Percentiles rank a stretch among this genome's conserved stretches.
Conservation (phyloP, 805 yeast genomes). For the Yamadazyma nakazawae region DNA sequence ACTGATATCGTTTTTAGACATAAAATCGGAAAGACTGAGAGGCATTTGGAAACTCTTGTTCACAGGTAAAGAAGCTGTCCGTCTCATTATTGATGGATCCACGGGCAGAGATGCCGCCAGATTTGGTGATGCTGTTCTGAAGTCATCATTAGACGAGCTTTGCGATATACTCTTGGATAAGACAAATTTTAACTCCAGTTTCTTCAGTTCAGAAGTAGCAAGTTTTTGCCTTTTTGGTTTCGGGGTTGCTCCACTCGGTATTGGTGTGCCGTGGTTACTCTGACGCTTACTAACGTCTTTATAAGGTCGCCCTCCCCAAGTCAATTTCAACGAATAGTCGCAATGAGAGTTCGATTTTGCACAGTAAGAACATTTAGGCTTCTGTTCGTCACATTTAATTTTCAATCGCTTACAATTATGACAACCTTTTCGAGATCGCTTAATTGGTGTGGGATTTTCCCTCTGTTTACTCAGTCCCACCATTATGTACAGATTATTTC, state of each 20-base stretch:
- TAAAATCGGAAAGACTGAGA: slow-evolving; percentile 8
- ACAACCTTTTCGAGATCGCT: slow-evolving; percentile 48
- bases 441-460: slow-evolving; percentile 4
- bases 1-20: not conserved
- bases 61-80: not conserved
- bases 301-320: slow-evolving; percentile 76
- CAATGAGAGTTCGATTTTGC: slow-evolving; percentile 44
- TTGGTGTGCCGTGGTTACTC: not conserved
- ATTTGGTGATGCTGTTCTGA: not conserved
- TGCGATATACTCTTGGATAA: not conserved
- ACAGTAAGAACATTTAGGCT: slow-evolving; percentile 63
- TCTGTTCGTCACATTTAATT: slow-evolving; percentile 66
- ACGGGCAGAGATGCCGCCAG: not conserved
- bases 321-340: slow-evolving; percentile 60
- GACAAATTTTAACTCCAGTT: slow-evolving; percentile 1
- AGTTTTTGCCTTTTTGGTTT: not conserved
- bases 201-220: not conserved
- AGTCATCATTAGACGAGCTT: not conserved
- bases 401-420: slow-evolving; percentile 58
- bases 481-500: not conserved
- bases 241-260: not conserved
- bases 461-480: not conserved
- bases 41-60: not conserved
- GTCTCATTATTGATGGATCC: not conserved
- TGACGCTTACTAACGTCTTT: slow-evolving; percentile 40